A percentile compares a stretch with the other conserved stretches of the same genome.
Conservation (phyloP, 352 stramenopile species). For the Elongisporangium anandrum region DNA sequence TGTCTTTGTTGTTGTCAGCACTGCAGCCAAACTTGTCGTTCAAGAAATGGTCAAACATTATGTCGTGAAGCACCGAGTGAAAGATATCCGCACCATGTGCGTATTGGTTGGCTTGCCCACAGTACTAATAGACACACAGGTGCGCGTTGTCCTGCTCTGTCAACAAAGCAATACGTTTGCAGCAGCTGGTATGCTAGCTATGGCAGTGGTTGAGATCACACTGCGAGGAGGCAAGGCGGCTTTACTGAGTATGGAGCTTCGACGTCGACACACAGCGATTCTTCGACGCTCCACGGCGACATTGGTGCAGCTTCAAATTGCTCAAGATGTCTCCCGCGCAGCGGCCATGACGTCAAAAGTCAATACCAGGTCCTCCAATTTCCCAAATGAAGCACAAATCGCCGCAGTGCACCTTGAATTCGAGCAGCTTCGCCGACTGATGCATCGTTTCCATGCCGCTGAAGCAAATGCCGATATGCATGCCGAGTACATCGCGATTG, state of each 20-base stretch:
- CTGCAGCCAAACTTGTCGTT: slow-evolving; percentile 22
- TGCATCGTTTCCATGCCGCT: slow-evolving; percentile 16
- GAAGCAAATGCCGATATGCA: slow-evolving; percentile 31
- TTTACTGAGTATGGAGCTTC: slow-evolving; percentile 16
- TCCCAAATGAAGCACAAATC: slow-evolving; percentile 3
- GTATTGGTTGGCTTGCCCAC: slow-evolving; percentile 29
- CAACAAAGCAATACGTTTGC: slow-evolving; percentile 17
- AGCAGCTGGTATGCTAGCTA: slow-evolving; percentile 17
- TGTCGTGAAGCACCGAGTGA: slow-evolving; percentile 19
- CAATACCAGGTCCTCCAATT: no score
- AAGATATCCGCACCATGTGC: slow-evolving; percentile 37
- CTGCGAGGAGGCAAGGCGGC: slow-evolving; percentile 21
- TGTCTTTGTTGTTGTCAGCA: slow-evolving; percentile 20
- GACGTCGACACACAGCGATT: slow-evolving; percentile 10
- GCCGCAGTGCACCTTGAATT: slow-evolving; percentile 12
- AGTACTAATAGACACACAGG: slow-evolving; percentile 42
- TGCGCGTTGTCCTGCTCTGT: slow-evolving; percentile 29
- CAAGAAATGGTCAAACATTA: slow-evolving; percentile 26
- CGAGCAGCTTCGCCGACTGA: slow-evolving; percentile 16
- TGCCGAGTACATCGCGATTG: slow-evolving; percentile 43
- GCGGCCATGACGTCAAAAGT: no score
- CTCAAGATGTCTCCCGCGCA: not conserved
- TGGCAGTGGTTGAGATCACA: slow-evolving; percentile 27
- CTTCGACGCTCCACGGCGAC: not conserved
- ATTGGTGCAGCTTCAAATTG: not conserved